Evolutionary conservation across 2,329 filamentous ascomycete species (phyloP), one percentile per base, ranked within the genome.

Genomic region (Ascochyta viciae-villosae): DNA sequence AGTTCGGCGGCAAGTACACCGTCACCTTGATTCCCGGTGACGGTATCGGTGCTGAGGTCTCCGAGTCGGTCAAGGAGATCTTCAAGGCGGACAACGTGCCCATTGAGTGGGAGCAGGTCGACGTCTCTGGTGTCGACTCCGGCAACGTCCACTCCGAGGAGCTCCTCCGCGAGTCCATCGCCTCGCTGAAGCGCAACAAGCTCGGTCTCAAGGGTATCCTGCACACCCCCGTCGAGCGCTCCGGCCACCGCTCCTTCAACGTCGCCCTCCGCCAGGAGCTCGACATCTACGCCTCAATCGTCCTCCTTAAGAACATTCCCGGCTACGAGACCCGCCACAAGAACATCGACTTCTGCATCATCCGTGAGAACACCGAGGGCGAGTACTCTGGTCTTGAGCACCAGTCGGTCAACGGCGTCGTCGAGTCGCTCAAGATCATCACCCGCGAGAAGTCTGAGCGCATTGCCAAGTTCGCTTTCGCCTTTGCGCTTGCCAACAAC

Each of bases 1-100:
- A 98, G 86, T 98, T 93, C 80, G 95, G 95, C 78, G 92, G 94
- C 83, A 99, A 98, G 84, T 99, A 98, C 86, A 99, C 95, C 34
- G 94, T 97, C 71, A 97, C 94, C 64, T 85, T 99, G 75, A 98
- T 99, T 78, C 95, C 95, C 79, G 95, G 94, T 82, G 95, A 99
- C 74, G 95, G 95, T 84, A 96, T 99, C 77, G 95, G 95, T 79
- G 91, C 92, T 79, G 95, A 99, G 83, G 93, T 98, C 61, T 92
- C 94, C 72, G 93, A 98, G 82, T 95, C 92, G 63, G 94, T 99
- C 79, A 96, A 97, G 89, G 96, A 94, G 68, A 90, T 99, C 80
- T 98, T 98, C 89, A 98, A 97, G 87, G 93, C 94, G 77, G 94
- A 98, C 84, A 98, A 96, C 77, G 94, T 97, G 50, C 95, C 95